Percentiles rank a stretch among this genome's conserved stretches.
Conservation (phyloP, 257 asterid genomes). For the Plectranthus barbatus region DNA sequence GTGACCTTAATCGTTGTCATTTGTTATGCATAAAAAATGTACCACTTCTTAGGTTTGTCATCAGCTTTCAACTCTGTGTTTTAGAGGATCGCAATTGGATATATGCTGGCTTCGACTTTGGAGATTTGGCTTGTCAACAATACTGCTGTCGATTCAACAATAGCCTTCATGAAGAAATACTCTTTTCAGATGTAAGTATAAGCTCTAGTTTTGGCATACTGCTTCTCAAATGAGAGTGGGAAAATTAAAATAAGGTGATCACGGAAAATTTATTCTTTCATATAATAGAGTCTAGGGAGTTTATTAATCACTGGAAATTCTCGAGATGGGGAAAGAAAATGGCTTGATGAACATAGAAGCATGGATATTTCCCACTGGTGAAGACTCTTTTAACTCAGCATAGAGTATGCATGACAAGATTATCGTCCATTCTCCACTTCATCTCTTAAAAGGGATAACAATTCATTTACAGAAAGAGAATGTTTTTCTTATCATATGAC, state of each 20-base stretch:
- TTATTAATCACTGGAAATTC: background rate
- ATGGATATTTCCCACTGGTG: background rate
- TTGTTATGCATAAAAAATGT: background rate
- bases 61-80: conserved; percentile 11
- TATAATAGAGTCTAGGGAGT: background rate
- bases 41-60: background rate
- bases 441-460: background rate
- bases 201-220: conserved; percentile 9
- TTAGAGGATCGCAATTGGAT: conserved; percentile 84
- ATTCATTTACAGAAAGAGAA: background rate
- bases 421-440: background rate
- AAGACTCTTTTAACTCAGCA: background rate
- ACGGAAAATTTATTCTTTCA: background rate
- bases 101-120: conserved; percentile 59
- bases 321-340: background rate
- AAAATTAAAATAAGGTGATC: background rate
- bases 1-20: background rate
- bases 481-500: background rate
- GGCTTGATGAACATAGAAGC: background rate
- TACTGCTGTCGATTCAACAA: conserved; percentile 46
- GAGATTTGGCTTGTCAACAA: conserved; percentile 75
- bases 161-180: conserved; percentile 58
- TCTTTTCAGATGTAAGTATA: conserved; percentile 64
- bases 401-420: background rate
- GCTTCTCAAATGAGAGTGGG: background rate